phyloP scores from a whole-genome alignment of 495 filamentous ascomycete species.

The Arthonia radiata region DNA sequence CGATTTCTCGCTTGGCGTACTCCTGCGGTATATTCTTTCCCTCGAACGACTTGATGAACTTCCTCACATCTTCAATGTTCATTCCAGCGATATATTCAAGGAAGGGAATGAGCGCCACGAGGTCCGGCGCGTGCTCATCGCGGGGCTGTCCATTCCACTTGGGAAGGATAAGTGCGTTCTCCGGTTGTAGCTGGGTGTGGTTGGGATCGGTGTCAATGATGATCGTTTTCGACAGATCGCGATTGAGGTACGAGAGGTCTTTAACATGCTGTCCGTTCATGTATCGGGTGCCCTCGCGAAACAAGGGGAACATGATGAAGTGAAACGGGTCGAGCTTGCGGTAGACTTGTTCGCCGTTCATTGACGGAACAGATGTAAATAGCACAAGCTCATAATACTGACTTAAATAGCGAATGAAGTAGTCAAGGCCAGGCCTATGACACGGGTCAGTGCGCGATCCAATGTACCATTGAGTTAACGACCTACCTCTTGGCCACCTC shows the following conservation, averaged over 20 bases:
- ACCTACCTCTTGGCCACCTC: constrained; percentile 81
- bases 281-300: constrained; percentile 83
- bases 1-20: constrained; percentile 69
- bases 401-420: constrained; percentile 85
- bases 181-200: constrained; percentile 65
- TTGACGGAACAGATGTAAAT: constrained; percentile 66
- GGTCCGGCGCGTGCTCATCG: constrained; percentile 35
- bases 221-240: constrained; percentile 79
- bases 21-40: constrained; percentile 67
- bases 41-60: constrained; percentile 67
- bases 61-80: constrained; percentile 61
- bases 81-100: constrained; percentile 91
- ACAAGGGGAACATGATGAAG: constrained; percentile 86
- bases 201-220: constrained; percentile 64
- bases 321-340: constrained; percentile 89
- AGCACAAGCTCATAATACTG: constrained; percentile 96
- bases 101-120: constrained; percentile 79
- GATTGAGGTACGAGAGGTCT: constrained; percentile 92
- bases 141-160: constrained; percentile 67
- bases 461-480: no score
- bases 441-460: no score
- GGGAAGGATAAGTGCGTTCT: constrained; percentile 76
- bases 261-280: constrained; percentile 91
- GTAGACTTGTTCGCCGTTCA: constrained; percentile 63
- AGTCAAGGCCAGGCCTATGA: constrained; percentile 87